Percentiles rank a stretch among this genome's conserved stretches.
Evolutionary conservation across 2,329 filamentous ascomycete species (phyloP).

Genomic region (Pseudogymnoascus sp.): DNA sequence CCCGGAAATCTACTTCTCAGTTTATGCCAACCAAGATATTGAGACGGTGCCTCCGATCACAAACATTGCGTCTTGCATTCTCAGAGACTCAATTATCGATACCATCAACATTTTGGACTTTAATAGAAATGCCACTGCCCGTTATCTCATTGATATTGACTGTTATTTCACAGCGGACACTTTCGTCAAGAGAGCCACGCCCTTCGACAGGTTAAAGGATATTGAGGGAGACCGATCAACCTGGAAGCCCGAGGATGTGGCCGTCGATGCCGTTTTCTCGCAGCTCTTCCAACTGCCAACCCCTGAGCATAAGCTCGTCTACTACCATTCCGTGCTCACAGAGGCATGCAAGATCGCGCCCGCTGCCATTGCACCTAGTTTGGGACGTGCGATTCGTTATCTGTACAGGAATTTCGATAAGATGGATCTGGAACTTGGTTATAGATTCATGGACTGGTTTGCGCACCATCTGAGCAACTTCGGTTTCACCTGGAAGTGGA

Average conservation of each 20-base stretch:
- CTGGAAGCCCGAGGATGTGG: conserved; percentile 97
- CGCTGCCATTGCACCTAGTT: conserved; percentile 87
- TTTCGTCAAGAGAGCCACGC: conserved; percentile 87
- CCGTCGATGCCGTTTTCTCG: conserved; percentile 95
- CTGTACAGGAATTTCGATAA: conserved; percentile 75
- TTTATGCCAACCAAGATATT: conserved; percentile 80
- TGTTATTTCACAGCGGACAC: conserved; percentile 87
- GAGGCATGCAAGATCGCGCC: conserved; percentile 95
- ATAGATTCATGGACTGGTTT: conserved; percentile 96
- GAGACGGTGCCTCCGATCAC: conserved; percentile 77
- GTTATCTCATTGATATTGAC: conserved; percentile 87
- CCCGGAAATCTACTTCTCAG: conserved; percentile 89
- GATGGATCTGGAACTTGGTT: conserved; percentile 79
- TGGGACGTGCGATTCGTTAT: conserved; percentile 87
- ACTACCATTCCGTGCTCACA: conserved; percentile 91
- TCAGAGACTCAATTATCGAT: conserved; percentile 81
- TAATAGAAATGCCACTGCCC: conserved; percentile 80
- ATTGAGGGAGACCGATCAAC: conserved; percentile 60
- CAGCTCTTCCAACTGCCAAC: conserved; percentile 83
- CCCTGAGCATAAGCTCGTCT: conserved; percentile 89
- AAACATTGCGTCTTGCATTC: conserved; percentile 71
- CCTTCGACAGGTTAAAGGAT: conserved; percentile 80
- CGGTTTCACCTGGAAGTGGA: conserved; percentile 99
- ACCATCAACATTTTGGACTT: conserved; percentile 92
- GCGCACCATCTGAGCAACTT: conserved; percentile 97